Conservation (phyloP, 345 rosid genomes). For the Bruguiera gymnorhiza region DNA sequence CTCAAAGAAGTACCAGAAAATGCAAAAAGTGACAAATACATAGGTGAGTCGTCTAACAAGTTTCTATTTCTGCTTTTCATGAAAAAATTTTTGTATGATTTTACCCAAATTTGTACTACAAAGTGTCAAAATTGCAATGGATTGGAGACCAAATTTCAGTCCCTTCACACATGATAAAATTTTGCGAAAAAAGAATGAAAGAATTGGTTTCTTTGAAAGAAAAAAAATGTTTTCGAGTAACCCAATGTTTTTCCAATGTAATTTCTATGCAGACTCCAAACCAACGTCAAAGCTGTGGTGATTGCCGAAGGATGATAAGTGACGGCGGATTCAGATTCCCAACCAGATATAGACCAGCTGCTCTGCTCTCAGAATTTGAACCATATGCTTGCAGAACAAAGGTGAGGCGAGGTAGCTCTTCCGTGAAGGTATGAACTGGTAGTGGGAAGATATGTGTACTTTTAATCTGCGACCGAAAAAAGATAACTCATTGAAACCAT, state of each 20-base stretch:
- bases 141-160: constrained; percentile 12
- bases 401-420: too few relatives aligned
- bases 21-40: not conserved
- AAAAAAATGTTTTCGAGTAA: not conserved
- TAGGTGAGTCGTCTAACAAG: too few relatives aligned
- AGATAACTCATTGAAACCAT: not conserved
- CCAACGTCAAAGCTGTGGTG: not conserved
- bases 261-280: not conserved
- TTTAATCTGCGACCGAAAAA: not conserved
- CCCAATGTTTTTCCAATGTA: not conserved
- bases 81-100: not conserved
- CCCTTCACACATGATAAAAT: constrained; percentile 6
- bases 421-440: too few relatives aligned
- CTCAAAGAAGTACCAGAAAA: not conserved
- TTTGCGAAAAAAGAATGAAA: constrained; percentile 23
- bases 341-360: not conserved
- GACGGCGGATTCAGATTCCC: not conserved
- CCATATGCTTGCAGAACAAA: not conserved
- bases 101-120: constrained; percentile 7
- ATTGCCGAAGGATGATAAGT: not conserved
- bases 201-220: constrained; percentile 3
- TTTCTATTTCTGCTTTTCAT: too few relatives aligned
- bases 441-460: too few relatives aligned
- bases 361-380: not conserved
- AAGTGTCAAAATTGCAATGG: constrained; percentile 11